Evolutionary conservation across 768 basidiomycete genomes (phyloP), one percentile per base, ranked within the genome.

Genomic region (Pleurotus sapidus): DNA sequence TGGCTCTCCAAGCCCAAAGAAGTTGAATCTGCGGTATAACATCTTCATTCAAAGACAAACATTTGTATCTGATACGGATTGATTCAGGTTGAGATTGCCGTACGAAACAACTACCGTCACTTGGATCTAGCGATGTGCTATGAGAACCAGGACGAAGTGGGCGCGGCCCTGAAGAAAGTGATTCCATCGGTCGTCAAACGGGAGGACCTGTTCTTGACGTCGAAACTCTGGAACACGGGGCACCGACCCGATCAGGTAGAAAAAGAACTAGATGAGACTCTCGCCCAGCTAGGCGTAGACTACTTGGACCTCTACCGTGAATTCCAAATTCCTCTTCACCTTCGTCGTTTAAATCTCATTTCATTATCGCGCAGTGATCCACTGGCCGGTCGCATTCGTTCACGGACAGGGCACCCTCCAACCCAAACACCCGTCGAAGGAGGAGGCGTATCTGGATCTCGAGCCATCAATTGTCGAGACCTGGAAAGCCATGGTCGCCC

Each of bases 71-170:
- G 30, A 34, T 34, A 11, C 8, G 30, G 30, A 34, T 34, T 34
- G 30, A 34, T 34, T 5, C 59, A 91, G 90, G 88, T 91, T 50
- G 88, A 89, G 68, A 76, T 78, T 62, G 92, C 93, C 25, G 79
- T 95, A 34, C 76, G 79, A 53, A 79, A 81, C 62, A 91, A 91
- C 1, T 94, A 93, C 69, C 79, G 90, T 49, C 93, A 95, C 71
- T 82, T 95, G 61, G 93, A 95, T 70, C 80, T 90, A 17, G 93
- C 92, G 3, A 81, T 82, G 81, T 76, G 89, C 47, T 94, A 94
- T 71, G 67, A 76, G 60, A 95, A 94, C 70, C 92, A 93, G 70
- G 77, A 84, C 57, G 89, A 89, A 71, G 84, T 91, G 55, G 87
- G 89, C 4, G 76, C 77, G 3, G 88, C 88, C 1, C 76, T 92